Conservation (phyloP, 331 rosid species). For the Pyracantha coccinea region DNA sequence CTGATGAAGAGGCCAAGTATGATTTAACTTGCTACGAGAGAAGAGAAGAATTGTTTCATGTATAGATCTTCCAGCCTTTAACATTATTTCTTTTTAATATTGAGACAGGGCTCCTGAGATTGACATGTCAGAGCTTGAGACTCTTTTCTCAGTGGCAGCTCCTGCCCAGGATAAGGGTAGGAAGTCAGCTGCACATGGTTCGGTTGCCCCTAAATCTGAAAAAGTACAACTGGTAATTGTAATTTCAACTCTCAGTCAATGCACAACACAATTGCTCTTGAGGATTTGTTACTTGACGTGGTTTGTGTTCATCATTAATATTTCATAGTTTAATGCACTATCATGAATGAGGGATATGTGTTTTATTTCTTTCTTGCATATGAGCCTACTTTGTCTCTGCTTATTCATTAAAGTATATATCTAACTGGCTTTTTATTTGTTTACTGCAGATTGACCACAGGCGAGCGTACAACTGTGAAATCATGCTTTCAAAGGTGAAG, state of each 20-base stretch:
- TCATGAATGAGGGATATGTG: neutral
- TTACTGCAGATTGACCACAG: conserved; percentile 79
- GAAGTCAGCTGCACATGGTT: conserved; percentile 37
- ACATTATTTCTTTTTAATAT: conserved; percentile 14
- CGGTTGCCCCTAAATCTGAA: conserved; percentile 62
- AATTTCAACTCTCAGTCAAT: conserved; percentile 7
- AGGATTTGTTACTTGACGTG: neutral
- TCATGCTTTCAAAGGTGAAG: conserved; percentile 96
- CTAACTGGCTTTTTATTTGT: conserved; percentile 2
- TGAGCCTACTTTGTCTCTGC: too few relatives aligned
- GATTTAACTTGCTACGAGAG: conserved; percentile 12
- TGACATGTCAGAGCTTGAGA: conserved; percentile 92
- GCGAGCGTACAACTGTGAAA: conserved; percentile 93
- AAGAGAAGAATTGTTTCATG: conserved; percentile 12
- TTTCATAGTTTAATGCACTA: neutral
- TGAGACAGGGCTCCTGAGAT: conserved; percentile 82
- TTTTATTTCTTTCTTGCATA: too few relatives aligned
- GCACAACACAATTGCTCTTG: neutral
- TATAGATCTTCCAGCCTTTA: conserved; percentile 14
- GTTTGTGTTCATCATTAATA: neutral
- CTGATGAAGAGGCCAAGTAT: conserved; percentile 75
- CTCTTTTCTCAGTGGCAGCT: conserved; percentile 69
- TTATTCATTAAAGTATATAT: too few relatives aligned
- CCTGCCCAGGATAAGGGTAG: conserved; percentile 40
- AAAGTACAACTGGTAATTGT: conserved; percentile 83